Evolutionary conservation across 768 basidiomycete species (phyloP), one percentile per base, ranked within the genome.

Genomic region (Jaapia argillacea): DNA sequence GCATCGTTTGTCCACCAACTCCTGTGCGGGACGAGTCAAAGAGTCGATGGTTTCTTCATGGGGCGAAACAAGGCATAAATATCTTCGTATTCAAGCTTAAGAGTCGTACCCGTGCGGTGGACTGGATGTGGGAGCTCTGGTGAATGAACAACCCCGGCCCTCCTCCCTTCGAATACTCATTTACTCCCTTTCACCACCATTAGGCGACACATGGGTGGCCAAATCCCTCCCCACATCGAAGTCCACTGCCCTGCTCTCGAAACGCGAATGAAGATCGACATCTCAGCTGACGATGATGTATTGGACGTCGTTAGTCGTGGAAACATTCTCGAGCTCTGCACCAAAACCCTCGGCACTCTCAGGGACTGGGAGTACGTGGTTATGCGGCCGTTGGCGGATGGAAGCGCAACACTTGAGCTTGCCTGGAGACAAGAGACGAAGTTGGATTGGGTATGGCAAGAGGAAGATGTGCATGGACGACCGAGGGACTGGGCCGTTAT

Each of bases 91-190:
- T 93, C 61, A 93, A 94, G 54, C 53, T 69, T 14, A 87, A 84
- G 57, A 80, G 78, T 48, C 75, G 86, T 23, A 79, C 83, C 4
- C 68, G 89, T 41, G 82, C 86, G 1, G 70, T 76, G 28, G 91
- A 96, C 58, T 97, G 93, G 93, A 69, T 79, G 36, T 96, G 91
- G 92, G 72, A 77, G 42, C 64, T 96, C 37, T 91, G 88, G 91
- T 81, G 51, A 18, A 46, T 48, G 21, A 21, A 36, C 36, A 21
- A 22, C 16, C 39, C 25, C 38, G 26, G 21, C 36, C 20, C 10
- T 10, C 25, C 28, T 12, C 4, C 23, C 5, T 3, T n/a, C 13
- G 22, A 10, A 1, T 16, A 14, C 27, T 36, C 16, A 10, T 22
- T 20, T n/a, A 6, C 2, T 25, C 18, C 5, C 35, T 33, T 20